phyloP scores from a whole-genome alignment of 2,329 filamentous ascomycete species.

The Apiospora sp. region DNA sequence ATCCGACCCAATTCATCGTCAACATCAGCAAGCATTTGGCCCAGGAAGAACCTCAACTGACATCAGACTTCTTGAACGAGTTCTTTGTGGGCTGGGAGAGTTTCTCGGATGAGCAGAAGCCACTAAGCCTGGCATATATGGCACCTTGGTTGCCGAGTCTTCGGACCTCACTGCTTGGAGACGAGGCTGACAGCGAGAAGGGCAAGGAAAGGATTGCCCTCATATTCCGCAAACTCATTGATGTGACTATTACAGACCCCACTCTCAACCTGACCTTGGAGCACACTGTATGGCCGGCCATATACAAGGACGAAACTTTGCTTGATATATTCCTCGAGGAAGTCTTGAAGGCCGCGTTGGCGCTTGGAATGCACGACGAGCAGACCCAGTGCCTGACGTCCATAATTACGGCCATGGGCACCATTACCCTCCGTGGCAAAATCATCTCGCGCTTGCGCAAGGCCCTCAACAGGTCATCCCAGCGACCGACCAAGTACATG shows the following conservation, averaged over 20 bases:
- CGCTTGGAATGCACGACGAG: slow-evolving; percentile 64
- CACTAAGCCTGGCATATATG: slow-evolving; percentile 73
- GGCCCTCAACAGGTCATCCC: slow-evolving; percentile 70
- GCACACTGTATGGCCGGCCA: slow-evolving; percentile 70
- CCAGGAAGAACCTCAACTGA: slow-evolving; percentile 70
- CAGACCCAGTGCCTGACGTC: slow-evolving; percentile 68
- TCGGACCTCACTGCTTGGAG: slow-evolving; percentile 64
- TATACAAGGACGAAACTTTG: slow-evolving; percentile 70
- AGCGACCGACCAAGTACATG: slow-evolving; percentile 70
- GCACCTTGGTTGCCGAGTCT: slow-evolving; percentile 72
- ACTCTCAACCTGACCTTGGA: slow-evolving; percentile 67
- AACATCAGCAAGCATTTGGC: slow-evolving; percentile 71
- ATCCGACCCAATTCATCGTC: slow-evolving; percentile 70
- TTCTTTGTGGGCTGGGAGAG: slow-evolving; percentile 78
- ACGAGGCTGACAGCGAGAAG: slow-evolving; percentile 70
- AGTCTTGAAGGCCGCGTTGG: slow-evolving; percentile 68
- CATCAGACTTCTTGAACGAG: slow-evolving; percentile 74
- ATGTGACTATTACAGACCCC: slow-evolving; percentile 68
- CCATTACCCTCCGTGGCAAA: slow-evolving; percentile 70
- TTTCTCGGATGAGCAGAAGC: slow-evolving; percentile 72
- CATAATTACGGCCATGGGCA: slow-evolving; percentile 69
- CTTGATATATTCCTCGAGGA: slow-evolving; percentile 74
- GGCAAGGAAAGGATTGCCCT: slow-evolving; percentile 69
- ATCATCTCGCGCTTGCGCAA: slow-evolving; percentile 72
- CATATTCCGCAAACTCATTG: slow-evolving; percentile 72